Conservation (phyloP, 352 stramenopile species). For the Globisporangium radiosum region DNA sequence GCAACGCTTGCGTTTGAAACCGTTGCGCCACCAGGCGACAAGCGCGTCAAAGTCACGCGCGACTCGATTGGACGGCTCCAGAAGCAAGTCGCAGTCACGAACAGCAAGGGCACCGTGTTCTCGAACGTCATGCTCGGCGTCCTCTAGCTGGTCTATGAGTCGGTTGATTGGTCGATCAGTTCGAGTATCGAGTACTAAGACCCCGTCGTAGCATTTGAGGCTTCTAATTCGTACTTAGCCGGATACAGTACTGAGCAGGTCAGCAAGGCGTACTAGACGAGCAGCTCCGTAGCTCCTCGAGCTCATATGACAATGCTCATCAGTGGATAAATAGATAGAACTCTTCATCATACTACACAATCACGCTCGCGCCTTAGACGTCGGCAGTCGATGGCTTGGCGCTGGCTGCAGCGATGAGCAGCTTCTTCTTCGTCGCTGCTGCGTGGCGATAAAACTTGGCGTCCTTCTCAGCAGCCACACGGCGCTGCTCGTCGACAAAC, state of each 20-base stretch:
- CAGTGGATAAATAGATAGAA: no score
- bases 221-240: no score
- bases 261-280: no score
- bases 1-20: conserved; percentile 62
- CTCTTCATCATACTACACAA: no score
- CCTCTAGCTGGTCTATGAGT: conserved; percentile 8
- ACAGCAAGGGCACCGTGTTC: conserved; percentile 56
- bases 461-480: conserved; percentile 52
- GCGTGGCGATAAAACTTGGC: conserved; percentile 76
- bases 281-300: no score
- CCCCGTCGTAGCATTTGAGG: no score
- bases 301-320: no score
- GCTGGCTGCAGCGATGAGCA: conserved; percentile 17
- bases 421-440: conserved; percentile 64
- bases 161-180: no score
- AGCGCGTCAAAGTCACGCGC: conserved; percentile 25
- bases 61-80: conserved; percentile 66
- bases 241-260: no score
- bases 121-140: conserved; percentile 54
- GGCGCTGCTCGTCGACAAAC: conserved; percentile 68
- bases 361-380: conserved; percentile 10
- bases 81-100: conserved; percentile 65
- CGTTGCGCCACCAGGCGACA: conserved; percentile 23
- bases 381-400: conserved; percentile 25
- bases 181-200: no score